These are phyloP conservation scores for Pseudonitzschia multistriata DNA, from an alignment of 108 stramenopile species.

Conservation along the genomic window DNA sequence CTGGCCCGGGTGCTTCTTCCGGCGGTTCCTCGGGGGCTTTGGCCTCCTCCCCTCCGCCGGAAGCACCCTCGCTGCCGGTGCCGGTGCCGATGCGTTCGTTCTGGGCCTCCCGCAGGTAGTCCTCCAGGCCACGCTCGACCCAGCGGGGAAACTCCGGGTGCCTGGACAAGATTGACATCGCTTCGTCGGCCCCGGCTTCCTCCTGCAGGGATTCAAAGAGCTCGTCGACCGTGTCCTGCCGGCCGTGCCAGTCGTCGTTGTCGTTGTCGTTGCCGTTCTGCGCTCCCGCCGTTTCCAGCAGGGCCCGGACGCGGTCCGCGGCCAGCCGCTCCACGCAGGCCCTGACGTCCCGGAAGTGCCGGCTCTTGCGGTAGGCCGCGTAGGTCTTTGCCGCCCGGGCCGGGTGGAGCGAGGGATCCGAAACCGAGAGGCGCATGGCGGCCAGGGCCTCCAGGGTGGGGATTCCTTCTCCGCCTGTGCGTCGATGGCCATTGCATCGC, in stretches of 20 bases:
- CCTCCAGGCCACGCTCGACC: conserved; percentile 67
- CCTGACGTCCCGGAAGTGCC: conserved; percentile 31
- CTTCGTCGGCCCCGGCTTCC: conserved; percentile 41
- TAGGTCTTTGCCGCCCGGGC: conserved; percentile 47
- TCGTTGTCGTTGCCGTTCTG: background rate
- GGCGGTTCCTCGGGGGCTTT: conserved; percentile 12
- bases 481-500: background rate
- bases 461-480: conserved; percentile 36
- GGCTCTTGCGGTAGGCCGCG: conserved; percentile 40
- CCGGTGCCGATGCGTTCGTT: conserved; percentile 18
- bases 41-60: background rate
- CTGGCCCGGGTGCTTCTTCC: conserved; percentile 12
- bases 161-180: conserved; percentile 43
- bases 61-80: background rate
- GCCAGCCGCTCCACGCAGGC: conserved; percentile 43
- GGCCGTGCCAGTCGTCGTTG: conserved; percentile 42
- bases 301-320: conserved; percentile 34
- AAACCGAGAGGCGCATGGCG: background rate
- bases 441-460: conserved; percentile 55
- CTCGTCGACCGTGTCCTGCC: conserved; percentile 71
- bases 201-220: conserved; percentile 70
- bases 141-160: conserved; percentile 59
- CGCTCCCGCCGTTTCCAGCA: conserved; percentile 24
- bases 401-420: background rate
- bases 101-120: conserved; percentile 43